Conservation (phyloP, 2,329 filamentous ascomycete genomes). For the Colletotrichum coccodes region DNA sequence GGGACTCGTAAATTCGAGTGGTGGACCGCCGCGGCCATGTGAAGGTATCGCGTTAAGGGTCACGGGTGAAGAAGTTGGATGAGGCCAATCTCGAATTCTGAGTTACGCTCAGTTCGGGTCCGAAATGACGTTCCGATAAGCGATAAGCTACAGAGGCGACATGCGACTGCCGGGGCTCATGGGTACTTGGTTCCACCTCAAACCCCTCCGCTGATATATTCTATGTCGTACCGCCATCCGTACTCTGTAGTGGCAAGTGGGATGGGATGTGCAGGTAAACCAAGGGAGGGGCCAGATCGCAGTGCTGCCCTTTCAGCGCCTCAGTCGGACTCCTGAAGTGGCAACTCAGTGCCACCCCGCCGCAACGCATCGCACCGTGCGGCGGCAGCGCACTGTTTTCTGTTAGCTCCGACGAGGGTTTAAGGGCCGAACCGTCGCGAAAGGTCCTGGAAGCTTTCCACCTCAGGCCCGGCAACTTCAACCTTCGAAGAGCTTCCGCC, state of each 20-base stretch:
- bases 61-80: neutral
- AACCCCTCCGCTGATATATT: neutral
- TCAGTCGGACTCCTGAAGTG: conserved; percentile 19
- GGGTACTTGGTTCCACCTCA: neutral
- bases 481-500: conserved; percentile 30
- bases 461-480: conserved; percentile 23
- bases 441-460: conserved; percentile 23
- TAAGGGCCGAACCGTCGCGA: conserved; percentile 31
- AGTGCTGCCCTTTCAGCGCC: conserved; percentile 6
- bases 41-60: neutral
- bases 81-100: conserved; percentile 1
- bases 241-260: neutral
- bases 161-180: neutral
- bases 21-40: neutral
- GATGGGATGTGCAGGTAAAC: neutral
- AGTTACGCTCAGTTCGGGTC: conserved; percentile 1
- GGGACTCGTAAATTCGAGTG: neutral
- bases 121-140: conserved; percentile 10
- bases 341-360: conserved; percentile 20
- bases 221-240: neutral
- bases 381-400: conserved; percentile 14
- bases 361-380: conserved; percentile 16
- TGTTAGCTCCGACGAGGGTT: conserved; percentile 22
- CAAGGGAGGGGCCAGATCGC: conserved; percentile 12
- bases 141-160: neutral